These are phyloP conservation scores for Phytophthora meadii DNA, from an alignment of 352 stramenopile species.

Conservation along the genomic window DNA sequence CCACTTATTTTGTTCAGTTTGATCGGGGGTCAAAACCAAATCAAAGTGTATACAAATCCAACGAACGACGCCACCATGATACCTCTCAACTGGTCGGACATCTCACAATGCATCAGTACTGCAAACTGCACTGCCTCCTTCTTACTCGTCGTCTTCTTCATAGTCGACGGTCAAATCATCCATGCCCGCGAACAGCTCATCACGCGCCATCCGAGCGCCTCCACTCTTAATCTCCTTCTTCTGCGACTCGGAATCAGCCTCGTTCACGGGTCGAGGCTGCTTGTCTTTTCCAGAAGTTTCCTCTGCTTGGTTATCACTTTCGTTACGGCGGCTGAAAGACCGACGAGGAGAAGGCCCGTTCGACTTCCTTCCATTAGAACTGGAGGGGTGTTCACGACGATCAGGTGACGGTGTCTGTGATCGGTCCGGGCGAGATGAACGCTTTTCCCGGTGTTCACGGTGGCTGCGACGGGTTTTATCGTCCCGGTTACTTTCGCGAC, in stretches of 20 bases:
- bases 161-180: slow-evolving; percentile 87
- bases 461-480: slow-evolving; percentile 46
- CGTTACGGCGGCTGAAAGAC: slow-evolving; percentile 37
- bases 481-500: slow-evolving; percentile 36
- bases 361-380: slow-evolving; percentile 38
- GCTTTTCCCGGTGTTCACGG: slow-evolving; percentile 38
- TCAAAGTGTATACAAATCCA: slow-evolving; percentile 39
- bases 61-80: slow-evolving; percentile 33
- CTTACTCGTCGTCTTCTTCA: slow-evolving; percentile 78
- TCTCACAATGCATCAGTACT: slow-evolving; percentile 24
- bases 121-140: slow-evolving; percentile 18
- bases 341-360: slow-evolving; percentile 34
- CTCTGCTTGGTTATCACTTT: slow-evolving; percentile 30
- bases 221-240: slow-evolving; percentile 44
- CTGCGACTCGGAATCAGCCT: slow-evolving; percentile 35
- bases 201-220: slow-evolving; percentile 36
- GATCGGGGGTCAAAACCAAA: slow-evolving; percentile 21
- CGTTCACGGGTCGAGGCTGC: slow-evolving; percentile 28
- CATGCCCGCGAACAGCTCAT: slow-evolving; percentile 67
- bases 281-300: slow-evolving; percentile 31
- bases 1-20: slow-evolving; percentile 17
- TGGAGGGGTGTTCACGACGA: slow-evolving; percentile 33
- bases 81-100: slow-evolving; percentile 2
- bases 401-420: slow-evolving; percentile 53
- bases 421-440: slow-evolving; percentile 32